Percentiles rank a stretch among this genome's conserved stretches.
Evolutionary conservation across 2,329 filamentous ascomycete species (phyloP).

Genomic region (Stagonosporopsis rhizophila): DNA sequence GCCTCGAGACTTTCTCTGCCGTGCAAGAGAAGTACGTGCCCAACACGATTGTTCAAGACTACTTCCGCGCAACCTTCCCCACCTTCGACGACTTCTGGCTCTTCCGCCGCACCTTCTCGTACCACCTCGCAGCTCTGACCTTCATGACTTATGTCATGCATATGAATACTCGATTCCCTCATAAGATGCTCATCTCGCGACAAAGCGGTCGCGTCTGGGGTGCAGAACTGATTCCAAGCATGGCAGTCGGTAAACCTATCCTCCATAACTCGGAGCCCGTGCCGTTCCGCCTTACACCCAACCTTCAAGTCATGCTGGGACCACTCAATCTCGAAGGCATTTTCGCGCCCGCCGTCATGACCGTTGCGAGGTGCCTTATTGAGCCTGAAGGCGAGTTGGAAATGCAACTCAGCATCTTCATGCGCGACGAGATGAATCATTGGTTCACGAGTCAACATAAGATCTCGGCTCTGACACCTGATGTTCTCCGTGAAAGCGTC

Average conservation of each 20-base stretch:
- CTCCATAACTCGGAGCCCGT: constrained; percentile 97
- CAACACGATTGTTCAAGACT: constrained; percentile 80
- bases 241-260: constrained; percentile 82
- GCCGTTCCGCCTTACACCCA: constrained; percentile 95
- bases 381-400: constrained; percentile 85
- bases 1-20: constrained; percentile 89
- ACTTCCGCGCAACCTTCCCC: constrained; percentile 87
- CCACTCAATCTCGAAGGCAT: constrained; percentile 95
- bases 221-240: constrained; percentile 88
- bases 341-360: constrained; percentile 94
- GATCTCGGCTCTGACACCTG: constrained; percentile 58
- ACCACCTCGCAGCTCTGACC: constrained; percentile 91
- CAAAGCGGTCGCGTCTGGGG: constrained; percentile 94
- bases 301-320: constrained; percentile 94
- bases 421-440: constrained; percentile 96
- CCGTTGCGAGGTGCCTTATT: constrained; percentile 90
- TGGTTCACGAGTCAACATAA: constrained; percentile 89
- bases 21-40: constrained; percentile 95
- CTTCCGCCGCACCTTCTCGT: constrained; percentile 95
- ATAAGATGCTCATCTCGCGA: constrained; percentile 91
- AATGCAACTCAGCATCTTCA: constrained; percentile 91
- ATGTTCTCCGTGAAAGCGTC: constrained; percentile 78
- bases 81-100: constrained; percentile 96
- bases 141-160: constrained; percentile 99
- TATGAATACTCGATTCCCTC: constrained; percentile 94